Evolutionary conservation across 257 asterid genomes (phyloP), one percentile per base, ranked within the genome.

Genomic region (Dorcoceras hygrometricum): DNA sequence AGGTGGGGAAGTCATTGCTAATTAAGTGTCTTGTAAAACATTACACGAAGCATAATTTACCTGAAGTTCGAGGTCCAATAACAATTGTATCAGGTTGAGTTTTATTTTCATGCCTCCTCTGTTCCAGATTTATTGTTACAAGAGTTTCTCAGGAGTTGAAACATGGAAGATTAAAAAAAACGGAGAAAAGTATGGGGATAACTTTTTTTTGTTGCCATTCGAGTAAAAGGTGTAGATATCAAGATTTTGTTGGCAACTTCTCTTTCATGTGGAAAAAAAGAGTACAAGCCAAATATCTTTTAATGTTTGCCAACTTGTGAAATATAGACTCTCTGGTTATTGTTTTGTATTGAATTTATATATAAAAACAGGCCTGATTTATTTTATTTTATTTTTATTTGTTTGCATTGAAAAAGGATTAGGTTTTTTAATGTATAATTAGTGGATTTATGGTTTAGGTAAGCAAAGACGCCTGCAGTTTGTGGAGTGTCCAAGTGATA

Each of bases 401-500:
- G 36, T 32, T 51, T 70, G 8, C 27, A 24, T 57, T 63, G 50
- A 8, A 22, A 26, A 51, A 69, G 55, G 32, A 32, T 24, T 46
- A 19, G 43, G 54, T 31, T 61, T 36, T 55, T 63, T 60, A 56
- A 51, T 67, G 66, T 50, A 51, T 51, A 73, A 51, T 68, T 59
- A 28, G 43, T 57, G 74, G 27, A 56, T 63, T 69, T 78, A 46
- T 74, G 79, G 27, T 67, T 66, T 67, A 94, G 99, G 99, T 68
- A 90, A 94, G 83, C 80, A 85, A 73, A 86, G 97, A 76, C 77
- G 97, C 24, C 79, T 94, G 67, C 99, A 94, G 81, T 94, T 94
- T 80, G 88, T 94, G 76, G 99, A 94, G 86, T 94, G 97, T 64
- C 99, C 96, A 14, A 94, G 88, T 83, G 99, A 94, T 78, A 94